phyloP scores from a whole-genome alignment of 345 rosid genomes.

The Ricinus communis region DNA sequence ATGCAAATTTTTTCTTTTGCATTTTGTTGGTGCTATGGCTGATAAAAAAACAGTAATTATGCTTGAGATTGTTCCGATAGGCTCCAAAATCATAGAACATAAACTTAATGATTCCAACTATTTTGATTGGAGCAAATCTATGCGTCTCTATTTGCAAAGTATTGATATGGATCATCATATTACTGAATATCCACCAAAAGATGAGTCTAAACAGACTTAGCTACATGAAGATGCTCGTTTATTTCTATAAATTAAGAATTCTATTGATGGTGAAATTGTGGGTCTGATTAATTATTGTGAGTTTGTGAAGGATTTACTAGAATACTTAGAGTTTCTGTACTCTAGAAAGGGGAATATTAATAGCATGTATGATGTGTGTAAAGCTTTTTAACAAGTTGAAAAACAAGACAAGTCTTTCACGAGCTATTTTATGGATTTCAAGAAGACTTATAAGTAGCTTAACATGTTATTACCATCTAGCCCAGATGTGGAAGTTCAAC shows the following conservation, averaged over 20 bases:
- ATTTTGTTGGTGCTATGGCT: too few relatives aligned
- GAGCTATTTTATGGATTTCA: background rate
- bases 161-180: background rate
- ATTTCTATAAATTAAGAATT: background rate
- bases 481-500: background rate
- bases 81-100: too few relatives aligned
- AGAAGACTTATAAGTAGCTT: background rate
- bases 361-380: background rate
- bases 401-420: background rate
- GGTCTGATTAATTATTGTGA: conserved; percentile 1
- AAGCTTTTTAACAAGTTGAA: background rate
- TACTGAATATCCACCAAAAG: too few relatives aligned
- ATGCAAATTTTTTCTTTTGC: too few relatives aligned
- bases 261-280: background rate
- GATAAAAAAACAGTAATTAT: too few relatives aligned
- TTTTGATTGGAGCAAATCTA: background rate
- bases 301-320: background rate
- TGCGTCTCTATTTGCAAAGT: background rate
- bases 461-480: background rate
- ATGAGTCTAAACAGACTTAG: background rate
- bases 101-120: too few relatives aligned
- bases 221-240: background rate
- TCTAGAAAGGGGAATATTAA: background rate
- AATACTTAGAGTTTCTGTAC: background rate
- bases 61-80: too few relatives aligned